Evolutionary conservation across 345 rosid species (phyloP).

Genomic region (Citrus medica): DNA sequence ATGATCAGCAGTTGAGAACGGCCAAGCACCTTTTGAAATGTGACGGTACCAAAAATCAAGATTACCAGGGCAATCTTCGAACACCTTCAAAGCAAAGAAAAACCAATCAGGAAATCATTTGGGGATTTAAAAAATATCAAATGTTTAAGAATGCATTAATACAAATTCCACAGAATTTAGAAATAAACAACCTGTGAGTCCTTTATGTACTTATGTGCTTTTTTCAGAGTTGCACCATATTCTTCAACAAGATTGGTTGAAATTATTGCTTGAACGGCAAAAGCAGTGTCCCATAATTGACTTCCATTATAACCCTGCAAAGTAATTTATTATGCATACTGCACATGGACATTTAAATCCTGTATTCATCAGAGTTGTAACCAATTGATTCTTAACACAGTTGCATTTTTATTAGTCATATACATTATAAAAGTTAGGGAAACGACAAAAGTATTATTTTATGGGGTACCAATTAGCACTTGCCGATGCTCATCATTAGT

Average conservation of each 20-base stretch:
- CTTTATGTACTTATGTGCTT: conserved; percentile 63
- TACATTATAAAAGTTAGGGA: background rate
- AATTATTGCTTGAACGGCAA: conserved; percentile 80
- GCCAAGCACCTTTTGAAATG: conserved; percentile 99
- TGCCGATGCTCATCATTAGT: background rate
- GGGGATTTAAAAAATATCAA: background rate
- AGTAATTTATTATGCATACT: conserved; percentile 10
- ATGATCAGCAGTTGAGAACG: conserved; percentile 94
- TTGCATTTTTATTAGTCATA: background rate
- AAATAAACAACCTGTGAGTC: conserved; percentile 68
- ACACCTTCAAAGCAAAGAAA: conserved; percentile 46
- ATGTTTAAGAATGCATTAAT: background rate
- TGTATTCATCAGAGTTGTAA: background rate
- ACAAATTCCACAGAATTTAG: conserved; percentile 3
- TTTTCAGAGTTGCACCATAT: conserved; percentile 60
- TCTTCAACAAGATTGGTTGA: conserved; percentile 70
- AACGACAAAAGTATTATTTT: background rate
- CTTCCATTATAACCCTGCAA: conserved; percentile 96
- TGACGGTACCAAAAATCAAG: conserved; percentile 85
- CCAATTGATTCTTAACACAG: background rate
- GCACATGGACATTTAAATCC: conserved; percentile 12
- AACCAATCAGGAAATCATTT: conserved; percentile 11
- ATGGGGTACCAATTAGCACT: background rate
- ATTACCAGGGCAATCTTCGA: conserved; percentile 83
- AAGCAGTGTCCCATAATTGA: conserved; percentile 93